Base-by-base conservation (phyloP, 495 filamentous ascomycete species). In the Penicillium samsonianum region DNA sequence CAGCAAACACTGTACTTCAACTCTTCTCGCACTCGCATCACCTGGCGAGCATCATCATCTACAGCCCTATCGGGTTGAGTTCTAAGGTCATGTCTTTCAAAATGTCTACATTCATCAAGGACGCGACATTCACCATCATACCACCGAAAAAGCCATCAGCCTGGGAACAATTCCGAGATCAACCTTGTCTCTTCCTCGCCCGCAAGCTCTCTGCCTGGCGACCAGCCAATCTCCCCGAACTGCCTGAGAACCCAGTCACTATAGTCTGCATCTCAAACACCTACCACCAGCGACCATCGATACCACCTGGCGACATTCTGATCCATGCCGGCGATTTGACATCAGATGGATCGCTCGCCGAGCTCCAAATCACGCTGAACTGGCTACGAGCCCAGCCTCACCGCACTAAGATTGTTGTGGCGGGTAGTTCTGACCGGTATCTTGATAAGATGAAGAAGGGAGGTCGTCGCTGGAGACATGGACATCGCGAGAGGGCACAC, bases 111-210 rank as follows among this genome's bases (percentile, higher is more conserved):
- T 1, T 20, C 19, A 14, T 1, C 17, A 22, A 9, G 0, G 14
- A 22, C 17, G 2, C 46, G 17, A 14, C 0, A 26, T 31, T 35
- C 19, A 7, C 7, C 16, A 10, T 31, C 45, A 0, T 31, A 17
- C 23, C 25, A 9, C 26, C 45, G 25, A 7, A 3, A n/a, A 1
- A n/a, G 17, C 46, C 46, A 33, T 20, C 28, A 8, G 28, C 17
- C 8, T 49, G 30, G 46, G 30, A 49, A 49, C 30, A 30, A 16
- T 33, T 49, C 46, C 16, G 46, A 6, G 17, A 19, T 5, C n/a
- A 8, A 20, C 46, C 28, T 22, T 49, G 14, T 33, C 46, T 49
- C 17, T 49, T 49, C 26, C 30, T 49, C 46, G 46, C 46, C 28
- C 44, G 25, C 44, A 47, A 30, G 44, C 16, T 30, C 16, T 47